Evolutionary conservation across 192 early-diverging fungal genomes (phyloP).

Genomic region (Backusella macrospora): DNA sequence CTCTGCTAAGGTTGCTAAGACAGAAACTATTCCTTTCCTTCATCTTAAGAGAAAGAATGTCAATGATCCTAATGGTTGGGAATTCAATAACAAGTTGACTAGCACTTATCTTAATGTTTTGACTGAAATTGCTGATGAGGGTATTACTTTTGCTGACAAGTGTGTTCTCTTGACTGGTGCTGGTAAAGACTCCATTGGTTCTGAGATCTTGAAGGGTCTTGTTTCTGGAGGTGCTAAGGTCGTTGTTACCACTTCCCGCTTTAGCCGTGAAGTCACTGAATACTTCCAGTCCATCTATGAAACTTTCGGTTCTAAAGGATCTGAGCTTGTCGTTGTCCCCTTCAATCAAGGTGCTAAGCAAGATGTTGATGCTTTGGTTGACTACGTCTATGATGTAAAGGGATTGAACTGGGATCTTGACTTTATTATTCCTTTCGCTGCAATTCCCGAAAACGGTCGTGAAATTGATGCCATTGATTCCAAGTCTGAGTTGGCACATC

Average conservation of each 20-base stretch:
- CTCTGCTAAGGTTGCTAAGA: constrained; percentile 45
- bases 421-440: constrained; percentile 94
- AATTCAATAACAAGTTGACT: constrained; percentile 79
- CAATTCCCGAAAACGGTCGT: constrained; percentile 86
- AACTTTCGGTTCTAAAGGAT: constrained; percentile 84
- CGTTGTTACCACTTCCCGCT: constrained; percentile 90
- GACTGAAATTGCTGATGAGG: constrained; percentile 76
- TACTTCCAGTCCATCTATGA: constrained; percentile 91
- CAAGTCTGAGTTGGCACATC: constrained; percentile 88
- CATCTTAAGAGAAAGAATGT: constrained; percentile 73
- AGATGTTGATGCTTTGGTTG: constrained; percentile 78
- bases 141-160: constrained; percentile 85
- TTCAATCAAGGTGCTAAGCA: constrained; percentile 92
- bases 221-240: constrained; percentile 87
- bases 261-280: constrained; percentile 75
- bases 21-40: constrained; percentile 77
- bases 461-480: constrained; percentile 86
- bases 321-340: constrained; percentile 84
- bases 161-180: constrained; percentile 89
- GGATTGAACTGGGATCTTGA: constrained; percentile 95
- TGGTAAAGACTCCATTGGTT: constrained; percentile 88
- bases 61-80: constrained; percentile 76
- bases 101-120: constrained; percentile 83
- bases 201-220: constrained; percentile 79
- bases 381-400: constrained; percentile 86